These are phyloP conservation scores for Pichia eremophila DNA, from an alignment of 805 yeast genomes.

Conservation along the genomic window DNA sequence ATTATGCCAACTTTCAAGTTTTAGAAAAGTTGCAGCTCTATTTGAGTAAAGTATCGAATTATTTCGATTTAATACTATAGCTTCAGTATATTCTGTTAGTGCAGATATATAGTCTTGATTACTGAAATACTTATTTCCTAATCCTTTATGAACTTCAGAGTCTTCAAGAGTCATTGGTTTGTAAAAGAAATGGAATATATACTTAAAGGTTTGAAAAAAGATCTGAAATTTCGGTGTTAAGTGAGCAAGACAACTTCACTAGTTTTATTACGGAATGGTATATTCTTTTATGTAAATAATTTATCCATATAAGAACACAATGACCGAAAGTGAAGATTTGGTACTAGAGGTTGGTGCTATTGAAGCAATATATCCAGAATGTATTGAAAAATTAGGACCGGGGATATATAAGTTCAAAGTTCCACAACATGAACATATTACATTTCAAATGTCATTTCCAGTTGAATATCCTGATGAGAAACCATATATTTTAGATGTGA, in stretches of 20 bases:
- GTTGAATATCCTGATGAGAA: slow-evolving; percentile 52
- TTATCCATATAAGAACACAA: neutral
- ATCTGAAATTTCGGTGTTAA: too few relatives aligned
- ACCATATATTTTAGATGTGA: slow-evolving; percentile 59
- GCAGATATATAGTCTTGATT: slow-evolving; percentile 1
- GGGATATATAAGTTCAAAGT: slow-evolving; percentile 38
- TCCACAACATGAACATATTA: slow-evolving; percentile 55
- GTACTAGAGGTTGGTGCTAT: slow-evolving; percentile 73
- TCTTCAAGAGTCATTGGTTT: neutral
- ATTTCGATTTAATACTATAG: slow-evolving; percentile 20
- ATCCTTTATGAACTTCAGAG: neutral
- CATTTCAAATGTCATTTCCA: slow-evolving; percentile 67
- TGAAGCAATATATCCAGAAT: slow-evolving; percentile 77
- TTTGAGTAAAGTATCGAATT: slow-evolving; percentile 58
- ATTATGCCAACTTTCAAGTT: slow-evolving; percentile 37
- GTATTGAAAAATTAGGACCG: slow-evolving; percentile 31
- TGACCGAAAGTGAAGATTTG: slow-evolving; percentile 37
- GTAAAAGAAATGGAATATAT: neutral
- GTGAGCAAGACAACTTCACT: too few relatives aligned
- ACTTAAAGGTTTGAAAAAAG: too few relatives aligned
- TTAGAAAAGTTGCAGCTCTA: slow-evolving; percentile 55
- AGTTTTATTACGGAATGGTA: too few relatives aligned
- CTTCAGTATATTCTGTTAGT: slow-evolving; percentile 36
- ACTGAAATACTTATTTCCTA: slow-evolving; percentile 1
- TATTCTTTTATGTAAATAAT: too few relatives aligned